Evolutionary conservation across 495 filamentous ascomycete genomes (phyloP).

Genomic region (Penicillium ucsense): DNA sequence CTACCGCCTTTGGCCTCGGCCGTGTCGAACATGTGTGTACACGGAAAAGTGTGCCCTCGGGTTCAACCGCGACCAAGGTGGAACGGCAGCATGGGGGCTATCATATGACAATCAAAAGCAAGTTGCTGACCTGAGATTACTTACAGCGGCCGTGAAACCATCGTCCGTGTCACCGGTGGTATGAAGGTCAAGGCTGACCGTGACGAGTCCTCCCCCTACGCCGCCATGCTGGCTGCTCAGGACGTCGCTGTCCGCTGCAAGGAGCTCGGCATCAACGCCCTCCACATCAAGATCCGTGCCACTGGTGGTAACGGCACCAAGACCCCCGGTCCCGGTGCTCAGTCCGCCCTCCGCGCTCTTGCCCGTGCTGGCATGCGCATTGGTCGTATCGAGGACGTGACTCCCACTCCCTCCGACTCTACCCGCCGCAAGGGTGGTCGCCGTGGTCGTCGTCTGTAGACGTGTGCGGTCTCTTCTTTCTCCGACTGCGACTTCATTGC

Average conservation of each 20-base stretch:
- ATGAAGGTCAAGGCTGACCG: constrained; percentile 99
- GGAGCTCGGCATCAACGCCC: constrained; percentile 96
- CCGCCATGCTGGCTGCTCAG: constrained; percentile 98
- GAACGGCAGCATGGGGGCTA: too few species aligned
- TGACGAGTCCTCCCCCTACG: constrained; percentile 99
- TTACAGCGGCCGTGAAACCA: constrained; percentile 97
- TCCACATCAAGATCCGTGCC: constrained; percentile 99
- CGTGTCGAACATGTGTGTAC: background rate
- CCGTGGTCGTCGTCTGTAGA: constrained; percentile 98
- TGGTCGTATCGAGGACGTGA: constrained; percentile 98
- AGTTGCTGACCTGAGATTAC: constrained; percentile 54
- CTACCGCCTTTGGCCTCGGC: background rate
- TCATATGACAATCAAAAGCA: background rate
- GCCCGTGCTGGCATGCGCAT: constrained; percentile 99
- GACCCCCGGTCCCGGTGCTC: constrained; percentile 96
- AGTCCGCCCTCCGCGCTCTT: constrained; percentile 96
- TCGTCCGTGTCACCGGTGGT: constrained; percentile 96
- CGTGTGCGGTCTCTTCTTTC: constrained; percentile 24
- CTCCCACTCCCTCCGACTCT: constrained; percentile 95
- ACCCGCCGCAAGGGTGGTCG: constrained; percentile 99
- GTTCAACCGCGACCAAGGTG: too few species aligned
- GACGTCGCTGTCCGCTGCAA: constrained; percentile 92
- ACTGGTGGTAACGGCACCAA: constrained; percentile 99
- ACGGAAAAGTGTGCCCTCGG: too few species aligned
- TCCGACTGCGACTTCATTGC: constrained; percentile 19